These are phyloP conservation scores for Physaria fendleri DNA, from an alignment of 345 rosid species.

Conservation along the genomic window DNA sequence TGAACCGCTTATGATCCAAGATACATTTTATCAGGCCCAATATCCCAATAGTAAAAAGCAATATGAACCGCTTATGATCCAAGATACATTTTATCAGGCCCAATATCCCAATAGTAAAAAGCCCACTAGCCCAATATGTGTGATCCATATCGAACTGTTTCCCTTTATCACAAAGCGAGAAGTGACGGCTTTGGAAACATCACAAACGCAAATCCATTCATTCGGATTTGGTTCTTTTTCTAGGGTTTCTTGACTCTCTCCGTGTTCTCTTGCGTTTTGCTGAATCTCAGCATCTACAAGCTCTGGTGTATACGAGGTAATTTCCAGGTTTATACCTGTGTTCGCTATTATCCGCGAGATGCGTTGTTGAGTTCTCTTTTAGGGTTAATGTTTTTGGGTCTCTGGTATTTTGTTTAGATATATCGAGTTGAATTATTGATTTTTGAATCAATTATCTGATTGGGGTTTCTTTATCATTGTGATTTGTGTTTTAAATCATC, in stretches of 20 bases:
- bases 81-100: too few relatives aligned
- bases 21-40: too few relatives aligned
- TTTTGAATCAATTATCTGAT: too few relatives aligned
- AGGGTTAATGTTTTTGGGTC: background rate
- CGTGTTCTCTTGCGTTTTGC: background rate
- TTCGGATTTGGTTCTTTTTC: background rate
- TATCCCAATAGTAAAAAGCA: too few relatives aligned
- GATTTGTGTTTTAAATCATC: too few relatives aligned
- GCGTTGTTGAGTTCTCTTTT: background rate
- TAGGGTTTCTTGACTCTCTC: constrained; percentile 26
- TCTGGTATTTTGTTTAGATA: background rate
- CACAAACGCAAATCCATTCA: constrained; percentile 19
- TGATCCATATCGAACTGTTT: background rate
- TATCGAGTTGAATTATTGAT: background rate
- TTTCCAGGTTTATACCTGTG: constrained; percentile 1
- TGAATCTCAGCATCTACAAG: constrained; percentile 8
- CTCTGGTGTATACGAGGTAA: background rate
- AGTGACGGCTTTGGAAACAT: background rate
- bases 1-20: too few relatives aligned
- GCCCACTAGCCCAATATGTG: constrained; percentile 19
- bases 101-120: background rate
- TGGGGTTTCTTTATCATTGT: too few relatives aligned
- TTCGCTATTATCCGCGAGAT: background rate
- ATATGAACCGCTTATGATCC: too few relatives aligned
- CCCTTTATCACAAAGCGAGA: background rate